These are phyloP conservation scores for Polymyxa betae DNA, from an alignment of 208 protist genomes.

Conservation along the genomic window DNA sequence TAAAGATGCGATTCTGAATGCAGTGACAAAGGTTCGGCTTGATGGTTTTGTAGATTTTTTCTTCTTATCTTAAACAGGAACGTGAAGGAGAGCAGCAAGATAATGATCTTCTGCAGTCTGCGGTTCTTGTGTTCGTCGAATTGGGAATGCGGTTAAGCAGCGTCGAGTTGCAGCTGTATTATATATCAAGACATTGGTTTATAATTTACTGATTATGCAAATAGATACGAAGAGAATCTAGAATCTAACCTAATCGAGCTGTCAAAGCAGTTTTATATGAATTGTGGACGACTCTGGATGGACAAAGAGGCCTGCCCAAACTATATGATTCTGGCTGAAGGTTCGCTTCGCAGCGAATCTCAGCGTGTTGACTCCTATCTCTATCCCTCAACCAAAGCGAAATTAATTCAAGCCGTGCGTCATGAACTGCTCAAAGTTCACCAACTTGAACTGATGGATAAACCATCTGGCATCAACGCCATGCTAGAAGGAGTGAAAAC, in stretches of 20 bases:
- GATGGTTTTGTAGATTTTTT: background rate
- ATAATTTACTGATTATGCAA: background rate
- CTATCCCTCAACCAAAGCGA: constrained; percentile 21
- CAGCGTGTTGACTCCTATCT: constrained; percentile 54
- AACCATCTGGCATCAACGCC: constrained; percentile 58
- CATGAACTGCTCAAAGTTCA: constrained; percentile 55
- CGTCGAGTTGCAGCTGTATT: constrained; percentile 31
- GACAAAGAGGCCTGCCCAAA: constrained; percentile 57
- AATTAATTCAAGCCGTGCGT: constrained; percentile 50
- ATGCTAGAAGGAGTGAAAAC: constrained; percentile 49
- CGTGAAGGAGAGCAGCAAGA: constrained; percentile 62
- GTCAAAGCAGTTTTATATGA: constrained; percentile 48
- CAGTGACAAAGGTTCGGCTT: background rate
- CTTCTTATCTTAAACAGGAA: constrained; percentile 36
- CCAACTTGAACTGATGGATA: constrained; percentile 58
- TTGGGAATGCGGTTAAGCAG: constrained; percentile 45
- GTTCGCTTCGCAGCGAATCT: constrained; percentile 37
- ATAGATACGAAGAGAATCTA: constrained; percentile 52
- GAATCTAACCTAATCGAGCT: constrained; percentile 36
- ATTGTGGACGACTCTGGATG: constrained; percentile 33
- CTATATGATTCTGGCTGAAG: constrained; percentile 58
- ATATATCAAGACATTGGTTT: background rate
- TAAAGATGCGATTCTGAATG: constrained; percentile 10
- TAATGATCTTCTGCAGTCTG: constrained; percentile 50
- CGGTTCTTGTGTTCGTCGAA: constrained; percentile 62